Evolutionary conservation across 2,329 filamentous ascomycete genomes (phyloP).

Genomic region (Pseudopyricularia javanii): DNA sequence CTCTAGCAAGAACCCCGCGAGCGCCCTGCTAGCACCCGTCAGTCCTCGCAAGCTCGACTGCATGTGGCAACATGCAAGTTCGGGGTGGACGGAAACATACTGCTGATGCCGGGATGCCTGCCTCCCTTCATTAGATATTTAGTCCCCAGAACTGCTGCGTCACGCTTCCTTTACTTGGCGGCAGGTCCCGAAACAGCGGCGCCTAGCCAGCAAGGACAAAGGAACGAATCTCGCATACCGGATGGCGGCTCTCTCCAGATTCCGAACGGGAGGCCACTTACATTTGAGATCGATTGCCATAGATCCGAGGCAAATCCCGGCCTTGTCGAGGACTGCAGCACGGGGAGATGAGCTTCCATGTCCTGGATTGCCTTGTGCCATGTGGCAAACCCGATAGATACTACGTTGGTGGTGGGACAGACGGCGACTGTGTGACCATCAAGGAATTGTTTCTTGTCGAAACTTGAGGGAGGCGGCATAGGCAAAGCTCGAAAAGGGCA

Average conservation of each 20-base stretch:
- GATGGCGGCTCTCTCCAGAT: not conserved
- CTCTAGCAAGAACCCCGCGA: too few relatives aligned
- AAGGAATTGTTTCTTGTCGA: too few relatives aligned
- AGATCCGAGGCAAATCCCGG: not conserved
- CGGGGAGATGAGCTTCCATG: not conserved
- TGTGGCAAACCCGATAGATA: not conserved
- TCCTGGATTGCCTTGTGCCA: not conserved
- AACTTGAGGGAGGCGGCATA: too few relatives aligned
- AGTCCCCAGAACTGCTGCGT: not conserved
- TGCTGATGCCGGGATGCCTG: not conserved
- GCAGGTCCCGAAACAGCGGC: too few relatives aligned
- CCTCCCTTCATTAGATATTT: too few relatives aligned
- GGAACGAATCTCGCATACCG: not conserved
- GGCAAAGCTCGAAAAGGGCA: too few relatives aligned
- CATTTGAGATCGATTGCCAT: not conserved
- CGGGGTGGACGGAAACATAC: not conserved
- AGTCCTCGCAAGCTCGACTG: not conserved
- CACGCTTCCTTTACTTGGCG: too few relatives aligned
- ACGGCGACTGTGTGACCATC: too few relatives aligned
- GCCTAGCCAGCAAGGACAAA: not conserved
- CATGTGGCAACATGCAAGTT: not conserved
- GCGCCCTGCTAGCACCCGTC: not conserved
- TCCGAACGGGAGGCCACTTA: not conserved
- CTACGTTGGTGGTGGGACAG: not conserved
- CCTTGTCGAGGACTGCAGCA: not conserved